These are phyloP conservation scores for Macrolepiota albuminosa DNA, from an alignment of 768 basidiomycete genomes.

Conservation along the genomic window DNA sequence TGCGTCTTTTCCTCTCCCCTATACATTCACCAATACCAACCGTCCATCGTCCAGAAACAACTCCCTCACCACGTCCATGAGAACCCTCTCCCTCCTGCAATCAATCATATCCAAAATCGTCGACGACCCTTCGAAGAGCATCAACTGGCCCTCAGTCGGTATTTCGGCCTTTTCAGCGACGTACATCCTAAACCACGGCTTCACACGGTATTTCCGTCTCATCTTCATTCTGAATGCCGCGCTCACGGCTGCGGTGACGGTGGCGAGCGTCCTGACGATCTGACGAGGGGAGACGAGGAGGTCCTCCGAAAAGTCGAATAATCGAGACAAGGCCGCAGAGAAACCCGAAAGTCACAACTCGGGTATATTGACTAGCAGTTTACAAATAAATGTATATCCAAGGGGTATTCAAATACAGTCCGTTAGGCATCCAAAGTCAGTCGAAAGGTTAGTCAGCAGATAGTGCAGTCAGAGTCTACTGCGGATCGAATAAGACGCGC, in stretches of 20 bases:
- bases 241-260: conserved; percentile 46
- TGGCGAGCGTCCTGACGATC: conserved; percentile 55
- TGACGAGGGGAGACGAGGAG: conserved; percentile 54
- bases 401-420: neutral
- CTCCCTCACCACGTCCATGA: too few relatives aligned
- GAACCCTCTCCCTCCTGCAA: too few relatives aligned
- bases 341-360: neutral
- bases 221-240: conserved; percentile 61
- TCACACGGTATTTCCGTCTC: conserved; percentile 51
- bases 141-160: conserved; percentile 18
- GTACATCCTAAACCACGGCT: conserved; percentile 42
- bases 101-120: too few relatives aligned
- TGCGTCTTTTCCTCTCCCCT: too few relatives aligned
- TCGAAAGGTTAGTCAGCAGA: conserved; percentile 26
- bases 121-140: too few relatives aligned
- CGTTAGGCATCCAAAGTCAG: too few relatives aligned
- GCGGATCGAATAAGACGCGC: conserved; percentile 34
- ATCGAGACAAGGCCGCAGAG: neutral
- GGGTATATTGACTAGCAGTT: neutral
- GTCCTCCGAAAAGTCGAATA: conserved; percentile 29
- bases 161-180: conserved; percentile 32
- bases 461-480: conserved; percentile 33
- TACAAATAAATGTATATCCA: neutral
- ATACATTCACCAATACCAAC: too few relatives aligned
- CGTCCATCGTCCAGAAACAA: too few relatives aligned